Conservation (phyloP, 2,329 filamentous ascomycete species). For the Aspergillus sergii region DNA sequence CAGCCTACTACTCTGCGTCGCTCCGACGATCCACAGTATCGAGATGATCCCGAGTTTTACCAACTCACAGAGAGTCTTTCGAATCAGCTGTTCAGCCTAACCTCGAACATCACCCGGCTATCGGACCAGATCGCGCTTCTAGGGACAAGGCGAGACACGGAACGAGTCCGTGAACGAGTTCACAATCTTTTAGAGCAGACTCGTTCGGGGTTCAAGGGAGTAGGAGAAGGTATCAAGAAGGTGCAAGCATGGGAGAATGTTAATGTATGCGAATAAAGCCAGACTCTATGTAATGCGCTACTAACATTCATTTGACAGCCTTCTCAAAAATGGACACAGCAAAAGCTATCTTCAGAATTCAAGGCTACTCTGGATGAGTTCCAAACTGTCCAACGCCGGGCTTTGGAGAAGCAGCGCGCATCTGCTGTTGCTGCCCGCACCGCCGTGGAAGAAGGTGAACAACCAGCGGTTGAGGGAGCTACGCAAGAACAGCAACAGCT, state of each 20-base stretch:
- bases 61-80: slow-evolving; percentile 79
- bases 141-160: slow-evolving; percentile 88
- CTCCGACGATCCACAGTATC: slow-evolving; percentile 73
- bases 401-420: slow-evolving; percentile 89
- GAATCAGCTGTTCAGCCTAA: slow-evolving; percentile 85
- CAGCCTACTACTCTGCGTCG: slow-evolving; percentile 69
- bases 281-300: slow-evolving; percentile 12
- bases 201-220: slow-evolving; percentile 81
- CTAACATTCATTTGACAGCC: slow-evolving; percentile 57
- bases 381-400: slow-evolving; percentile 84
- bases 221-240: slow-evolving; percentile 92
- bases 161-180: slow-evolving; percentile 85
- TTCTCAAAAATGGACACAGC: slow-evolving; percentile 93
- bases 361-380: slow-evolving; percentile 87
- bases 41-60: slow-evolving; percentile 91
- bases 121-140: slow-evolving; percentile 82
- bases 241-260: slow-evolving; percentile 85
- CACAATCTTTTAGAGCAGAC: slow-evolving; percentile 86
- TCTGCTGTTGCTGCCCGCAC: slow-evolving; percentile 81
- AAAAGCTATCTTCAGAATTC: slow-evolving; percentile 93
- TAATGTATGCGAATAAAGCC: slow-evolving; percentile 58
- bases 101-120: slow-evolving; percentile 82
- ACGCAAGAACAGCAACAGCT: slow-evolving; percentile 69
- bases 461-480: slow-evolving; percentile 30
- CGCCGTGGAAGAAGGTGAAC: slow-evolving; percentile 65